Conservation (phyloP, 192 early-diverging fungal genomes). For the Hyaloraphidium curvatum region DNA sequence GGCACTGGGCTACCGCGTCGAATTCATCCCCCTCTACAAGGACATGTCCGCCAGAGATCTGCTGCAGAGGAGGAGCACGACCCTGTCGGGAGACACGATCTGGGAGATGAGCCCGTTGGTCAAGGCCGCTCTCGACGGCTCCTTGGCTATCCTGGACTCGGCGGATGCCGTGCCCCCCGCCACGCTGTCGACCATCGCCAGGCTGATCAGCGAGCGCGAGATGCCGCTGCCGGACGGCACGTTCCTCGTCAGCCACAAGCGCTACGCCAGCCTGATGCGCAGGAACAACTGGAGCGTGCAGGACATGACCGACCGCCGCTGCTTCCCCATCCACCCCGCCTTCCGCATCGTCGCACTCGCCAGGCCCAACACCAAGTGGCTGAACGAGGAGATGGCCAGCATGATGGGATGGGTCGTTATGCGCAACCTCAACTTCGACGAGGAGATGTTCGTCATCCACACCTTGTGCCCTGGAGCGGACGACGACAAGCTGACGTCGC, state of each 20-base stretch:
- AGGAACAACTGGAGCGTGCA: conserved; percentile 22
- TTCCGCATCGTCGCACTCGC: conserved; percentile 58
- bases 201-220: conserved; percentile 47
- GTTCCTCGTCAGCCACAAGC: conserved; percentile 25
- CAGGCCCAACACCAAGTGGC: conserved; percentile 37
- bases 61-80: conserved; percentile 51
- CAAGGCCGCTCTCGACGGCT: conserved; percentile 47
- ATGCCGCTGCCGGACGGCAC: conserved; percentile 45
- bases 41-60: conserved; percentile 68
- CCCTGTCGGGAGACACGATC: conserved; percentile 43
- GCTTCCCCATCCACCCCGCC: conserved; percentile 41
- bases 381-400: conserved; percentile 43
- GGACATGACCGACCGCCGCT: conserved; percentile 23
- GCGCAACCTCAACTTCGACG: conserved; percentile 23
- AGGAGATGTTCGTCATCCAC: conserved; percentile 16
- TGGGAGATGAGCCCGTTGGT: conserved; percentile 58
- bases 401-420: conserved; percentile 57
- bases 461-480: conserved; percentile 23
- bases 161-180: conserved; percentile 50
- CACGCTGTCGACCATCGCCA: conserved; percentile 41
- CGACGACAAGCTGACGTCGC: conserved; percentile 14
- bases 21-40: conserved; percentile 50
- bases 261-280: conserved; percentile 31
- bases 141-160: conserved; percentile 53
- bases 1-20: conserved; percentile 25